Percentiles rank a stretch among this genome's conserved stretches.
phyloP scores from a whole-genome alignment of 2,329 filamentous ascomycete genomes.

The Lecanicillium sp. region DNA sequence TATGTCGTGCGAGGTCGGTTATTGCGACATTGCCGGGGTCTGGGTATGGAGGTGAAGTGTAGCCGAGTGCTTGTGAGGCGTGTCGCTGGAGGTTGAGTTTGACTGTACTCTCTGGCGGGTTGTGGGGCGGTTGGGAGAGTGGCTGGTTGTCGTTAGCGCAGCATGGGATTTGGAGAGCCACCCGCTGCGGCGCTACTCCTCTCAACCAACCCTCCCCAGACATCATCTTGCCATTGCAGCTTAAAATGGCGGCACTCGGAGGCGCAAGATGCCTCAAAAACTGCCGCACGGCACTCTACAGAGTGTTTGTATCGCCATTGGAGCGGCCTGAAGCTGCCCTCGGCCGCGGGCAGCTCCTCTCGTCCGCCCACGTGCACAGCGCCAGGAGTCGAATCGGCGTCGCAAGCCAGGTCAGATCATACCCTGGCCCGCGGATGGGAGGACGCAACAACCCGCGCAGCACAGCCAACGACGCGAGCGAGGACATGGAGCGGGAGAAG shows the following conservation, averaged over 20 bases:
- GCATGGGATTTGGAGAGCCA: no score
- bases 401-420: slow-evolving; percentile 12
- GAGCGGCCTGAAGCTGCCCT: slow-evolving; percentile 18
- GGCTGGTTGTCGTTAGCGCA: no score
- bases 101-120: no score
- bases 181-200: no score
- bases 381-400: not conserved
- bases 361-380: slow-evolving; percentile 10
- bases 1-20: no score
- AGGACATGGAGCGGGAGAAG: slow-evolving; percentile 7
- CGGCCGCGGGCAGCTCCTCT: slow-evolving; percentile 12
- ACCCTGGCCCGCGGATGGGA: slow-evolving; percentile 10
- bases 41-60: no score
- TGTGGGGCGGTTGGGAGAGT: no score
- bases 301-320: slow-evolving; percentile 35
- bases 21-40: no score
- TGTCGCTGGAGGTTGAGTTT: no score
- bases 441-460: slow-evolving; percentile 2
- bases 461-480: slow-evolving; percentile 8
- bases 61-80: no score
- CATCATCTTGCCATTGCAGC: no score
- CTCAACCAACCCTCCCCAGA: no score
- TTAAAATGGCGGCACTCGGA: slow-evolving; percentile 22
- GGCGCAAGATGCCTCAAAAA: slow-evolving; percentile 31
- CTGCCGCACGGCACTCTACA: slow-evolving; percentile 36